Evolutionary conservation across 352 stramenopile species (phyloP).

Genomic region (Albugo laibachii): DNA sequence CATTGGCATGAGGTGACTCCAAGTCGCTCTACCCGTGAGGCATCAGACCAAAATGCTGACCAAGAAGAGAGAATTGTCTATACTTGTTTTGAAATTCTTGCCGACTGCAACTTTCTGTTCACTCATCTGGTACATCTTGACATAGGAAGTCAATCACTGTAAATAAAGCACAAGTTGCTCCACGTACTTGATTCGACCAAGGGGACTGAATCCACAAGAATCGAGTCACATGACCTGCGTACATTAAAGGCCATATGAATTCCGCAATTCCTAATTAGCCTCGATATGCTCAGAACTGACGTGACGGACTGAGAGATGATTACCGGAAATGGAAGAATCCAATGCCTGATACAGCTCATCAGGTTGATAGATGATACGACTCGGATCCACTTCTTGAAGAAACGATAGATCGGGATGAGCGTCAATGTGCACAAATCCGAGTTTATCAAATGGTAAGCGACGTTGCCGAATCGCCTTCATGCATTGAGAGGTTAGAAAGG

Average conservation of each 20-base stretch:
- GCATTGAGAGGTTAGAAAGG: background rate
- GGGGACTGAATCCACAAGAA: conserved; percentile 70
- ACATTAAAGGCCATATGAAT: conserved; percentile 64
- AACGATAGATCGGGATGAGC: conserved; percentile 78
- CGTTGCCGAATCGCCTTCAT: conserved; percentile 48
- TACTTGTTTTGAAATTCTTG: conserved; percentile 16
- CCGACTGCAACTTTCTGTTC: conserved; percentile 18
- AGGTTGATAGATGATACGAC: conserved; percentile 30
- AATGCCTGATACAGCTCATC: conserved; percentile 51
- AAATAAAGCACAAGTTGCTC: too few relatives aligned
- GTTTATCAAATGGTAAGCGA: conserved; percentile 29
- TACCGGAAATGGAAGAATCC: conserved; percentile 29
- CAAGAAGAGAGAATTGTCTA: too few relatives aligned
- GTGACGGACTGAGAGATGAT: background rate
- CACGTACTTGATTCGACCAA: conserved; percentile 30
- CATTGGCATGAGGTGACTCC: too few relatives aligned
- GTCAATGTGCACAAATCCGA: conserved; percentile 69
- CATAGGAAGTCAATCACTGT: background rate
- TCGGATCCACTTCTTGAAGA: conserved; percentile 14
- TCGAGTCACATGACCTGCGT: conserved; percentile 47
- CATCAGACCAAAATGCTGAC: too few relatives aligned
- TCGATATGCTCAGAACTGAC: too few relatives aligned
- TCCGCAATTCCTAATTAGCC: conserved; percentile 49
- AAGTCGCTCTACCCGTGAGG: too few relatives aligned
- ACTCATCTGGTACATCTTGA: conserved; percentile 13